Evolutionary conservation across 306 rosid genomes (phyloP), one percentile per base, ranked within the genome.

Genomic region (Luffa aegyptiaca): DNA sequence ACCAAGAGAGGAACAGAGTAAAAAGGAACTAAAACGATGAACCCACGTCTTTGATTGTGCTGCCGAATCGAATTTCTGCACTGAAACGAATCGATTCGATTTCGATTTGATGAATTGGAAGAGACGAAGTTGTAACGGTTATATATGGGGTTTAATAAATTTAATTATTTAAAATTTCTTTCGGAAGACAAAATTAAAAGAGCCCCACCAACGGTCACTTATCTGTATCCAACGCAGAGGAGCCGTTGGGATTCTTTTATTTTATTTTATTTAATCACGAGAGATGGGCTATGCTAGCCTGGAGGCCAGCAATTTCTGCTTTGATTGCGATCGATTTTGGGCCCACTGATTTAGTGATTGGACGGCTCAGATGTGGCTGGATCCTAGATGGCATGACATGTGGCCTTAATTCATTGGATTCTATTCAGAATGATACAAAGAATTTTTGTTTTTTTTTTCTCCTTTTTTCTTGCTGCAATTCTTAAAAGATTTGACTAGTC

Each of bases 161-260:
- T 26, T 31, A 57, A 57, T 55, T 55, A 55, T 55, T 55, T 55
- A 6, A 55, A 55, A 18, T 56, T 7, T 46, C 10, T 9, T 46
- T 46, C 3, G 45, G 48, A 5, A 21, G 33, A 14, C 16, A 31
- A 68, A 52, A 31, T 18, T 26, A 4, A 18, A 46, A n/a, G 84
- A 79, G 33, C n/a, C 83, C 86, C 84, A 63, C 79, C 76, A 87
- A 87, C 90, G 90, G 88, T 75, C 80, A 83, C 79, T 17, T 85
- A 76, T 70, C 85, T 85, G 88, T 36, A 49, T 59, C 88, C 90
- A 87, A 84, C 88, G 83, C 82, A 81, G 10, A 71, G 20, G 80
- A 84, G 90, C 86, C 84, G 90, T 86, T 86, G 82, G 80, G 76
- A 71, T 78, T 83, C 83, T 20, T 41, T 39, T 31, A 14, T 0